These are phyloP conservation scores for Sphaerulina populicola DNA, from an alignment of 2,329 filamentous ascomycete species.

Conservation along the genomic window DNA sequence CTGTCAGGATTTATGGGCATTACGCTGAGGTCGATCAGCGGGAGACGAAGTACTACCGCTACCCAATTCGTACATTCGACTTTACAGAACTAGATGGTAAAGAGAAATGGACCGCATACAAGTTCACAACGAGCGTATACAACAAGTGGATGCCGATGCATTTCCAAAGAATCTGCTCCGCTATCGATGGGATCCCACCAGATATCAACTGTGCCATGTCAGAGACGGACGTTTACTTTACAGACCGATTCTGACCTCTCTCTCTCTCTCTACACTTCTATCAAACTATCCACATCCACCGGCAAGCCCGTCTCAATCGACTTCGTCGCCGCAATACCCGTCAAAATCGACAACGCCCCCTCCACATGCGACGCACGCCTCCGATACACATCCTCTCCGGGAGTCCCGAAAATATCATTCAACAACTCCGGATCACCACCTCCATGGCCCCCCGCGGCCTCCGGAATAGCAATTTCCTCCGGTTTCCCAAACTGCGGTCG, in stretches of 20 bases:
- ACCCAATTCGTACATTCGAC: slow-evolving; percentile 14
- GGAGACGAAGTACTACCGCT: slow-evolving; percentile 18
- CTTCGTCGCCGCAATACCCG: slow-evolving; percentile 2
- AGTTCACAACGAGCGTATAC: slow-evolving; percentile 19
- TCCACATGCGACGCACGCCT: slow-evolving; percentile 5
- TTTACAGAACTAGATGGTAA: slow-evolving; percentile 9
- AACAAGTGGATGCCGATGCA: slow-evolving; percentile 17
- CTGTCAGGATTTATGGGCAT: slow-evolving; percentile 13
- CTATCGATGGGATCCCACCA: too few species aligned
- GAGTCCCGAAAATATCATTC: slow-evolving; percentile 50
- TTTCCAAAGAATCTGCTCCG: slow-evolving; percentile 16
- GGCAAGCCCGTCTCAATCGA: not conserved
- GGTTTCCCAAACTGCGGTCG: slow-evolving; percentile 52
- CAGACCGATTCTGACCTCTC: too few species aligned
- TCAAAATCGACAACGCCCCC: slow-evolving; percentile 5
- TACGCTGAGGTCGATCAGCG: slow-evolving; percentile 11
- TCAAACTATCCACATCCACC: not conserved
- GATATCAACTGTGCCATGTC: too few species aligned
- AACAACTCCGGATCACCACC: slow-evolving; percentile 52
- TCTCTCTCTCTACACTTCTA: not conserved
- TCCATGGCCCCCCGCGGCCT: slow-evolving; percentile 50
- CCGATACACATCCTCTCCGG: slow-evolving; percentile 37
- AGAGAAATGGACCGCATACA: slow-evolving; percentile 19
- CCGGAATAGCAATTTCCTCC: slow-evolving; percentile 46
- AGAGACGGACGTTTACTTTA: too few species aligned